Evolutionary conservation across 352 stramenopile genomes (phyloP).

Genomic region (Pythium aristosporum): DNA sequence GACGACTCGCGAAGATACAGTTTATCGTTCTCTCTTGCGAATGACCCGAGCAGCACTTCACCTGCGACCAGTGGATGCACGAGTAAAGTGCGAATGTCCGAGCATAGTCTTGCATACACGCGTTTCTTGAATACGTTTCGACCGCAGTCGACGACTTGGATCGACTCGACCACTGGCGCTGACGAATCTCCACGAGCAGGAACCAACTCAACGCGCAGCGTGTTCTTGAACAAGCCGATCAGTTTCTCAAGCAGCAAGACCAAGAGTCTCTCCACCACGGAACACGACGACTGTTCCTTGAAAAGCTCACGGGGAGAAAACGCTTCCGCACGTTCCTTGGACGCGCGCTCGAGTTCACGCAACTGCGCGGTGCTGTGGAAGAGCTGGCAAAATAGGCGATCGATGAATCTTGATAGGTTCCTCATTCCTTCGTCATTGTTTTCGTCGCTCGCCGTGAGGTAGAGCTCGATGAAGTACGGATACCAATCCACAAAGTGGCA

Average conservation of each 20-base stretch:
- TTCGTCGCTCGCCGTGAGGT: conserved; percentile 57
- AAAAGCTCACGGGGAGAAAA: background rate
- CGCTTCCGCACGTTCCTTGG: conserved; percentile 22
- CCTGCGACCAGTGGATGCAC: conserved; percentile 65
- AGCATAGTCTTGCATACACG: conserved; percentile 78
- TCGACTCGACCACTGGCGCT: conserved; percentile 25
- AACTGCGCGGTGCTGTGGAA: conserved; percentile 83
- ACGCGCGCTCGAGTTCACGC: conserved; percentile 57
- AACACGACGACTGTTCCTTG: conserved; percentile 4
- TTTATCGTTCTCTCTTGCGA: conserved; percentile 20
- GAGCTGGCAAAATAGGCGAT: conserved; percentile 82
- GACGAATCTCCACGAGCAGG: conserved; percentile 20
- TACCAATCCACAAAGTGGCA: conserved; percentile 84
- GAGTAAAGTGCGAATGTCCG: conserved; percentile 72
- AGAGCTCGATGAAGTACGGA: conserved; percentile 76
- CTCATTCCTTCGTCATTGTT: conserved; percentile 76
- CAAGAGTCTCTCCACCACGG: conserved; percentile 65
- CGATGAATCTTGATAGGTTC: conserved; percentile 78
- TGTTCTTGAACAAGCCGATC: conserved; percentile 58
- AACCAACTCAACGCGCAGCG: conserved; percentile 58
- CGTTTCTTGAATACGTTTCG: conserved; percentile 77
- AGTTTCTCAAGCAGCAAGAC: conserved; percentile 66
- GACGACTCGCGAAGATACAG: conserved; percentile 25
- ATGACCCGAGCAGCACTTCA: conserved; percentile 61
- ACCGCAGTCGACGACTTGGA: conserved; percentile 63